phyloP scores from a whole-genome alignment of 2,329 filamentous ascomycete species.

The Mycocentrospora acerina region DNA sequence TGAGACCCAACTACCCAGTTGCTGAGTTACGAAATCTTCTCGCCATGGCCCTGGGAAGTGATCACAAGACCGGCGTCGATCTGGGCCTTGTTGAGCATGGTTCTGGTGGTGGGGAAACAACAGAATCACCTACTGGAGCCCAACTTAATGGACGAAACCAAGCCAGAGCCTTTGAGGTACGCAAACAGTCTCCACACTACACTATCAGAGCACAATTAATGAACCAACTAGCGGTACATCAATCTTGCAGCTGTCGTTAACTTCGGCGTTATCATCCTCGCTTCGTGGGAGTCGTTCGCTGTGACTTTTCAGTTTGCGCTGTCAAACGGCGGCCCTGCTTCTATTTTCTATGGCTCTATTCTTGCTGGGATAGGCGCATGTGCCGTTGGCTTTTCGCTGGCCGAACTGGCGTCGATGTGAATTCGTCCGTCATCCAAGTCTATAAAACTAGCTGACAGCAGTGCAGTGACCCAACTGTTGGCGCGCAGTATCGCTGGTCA shows the following conservation, averaged over 20 bases:
- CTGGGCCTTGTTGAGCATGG: too few relatives aligned
- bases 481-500: constrained; percentile 38
- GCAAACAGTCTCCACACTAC: too few relatives aligned
- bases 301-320: constrained; percentile 30
- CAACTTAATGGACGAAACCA: too few relatives aligned
- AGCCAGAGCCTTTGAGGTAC: too few relatives aligned
- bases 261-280: constrained; percentile 26
- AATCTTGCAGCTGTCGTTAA: constrained; percentile 25
- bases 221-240: constrained; percentile 23
- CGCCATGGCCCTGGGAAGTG: too few relatives aligned
- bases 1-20: too few relatives aligned
- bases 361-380: constrained; percentile 25
- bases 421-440: not conserved
- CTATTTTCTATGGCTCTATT: constrained; percentile 33
- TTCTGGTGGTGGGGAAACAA: too few relatives aligned
- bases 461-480: constrained; percentile 32
- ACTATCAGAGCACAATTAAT: too few relatives aligned
- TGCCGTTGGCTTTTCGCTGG: constrained; percentile 37
- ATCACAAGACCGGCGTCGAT: too few relatives aligned
- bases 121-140: too few relatives aligned
- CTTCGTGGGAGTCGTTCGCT: constrained; percentile 29
- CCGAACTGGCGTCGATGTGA: constrained; percentile 35
- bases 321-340: constrained; percentile 31
- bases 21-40: too few relatives aligned
- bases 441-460: not conserved